A percentile compares a stretch with the other conserved stretches of the same genome.
Conservation (phyloP, 2,329 filamentous ascomycete genomes). For the Colletotrichum zoysiae region DNA sequence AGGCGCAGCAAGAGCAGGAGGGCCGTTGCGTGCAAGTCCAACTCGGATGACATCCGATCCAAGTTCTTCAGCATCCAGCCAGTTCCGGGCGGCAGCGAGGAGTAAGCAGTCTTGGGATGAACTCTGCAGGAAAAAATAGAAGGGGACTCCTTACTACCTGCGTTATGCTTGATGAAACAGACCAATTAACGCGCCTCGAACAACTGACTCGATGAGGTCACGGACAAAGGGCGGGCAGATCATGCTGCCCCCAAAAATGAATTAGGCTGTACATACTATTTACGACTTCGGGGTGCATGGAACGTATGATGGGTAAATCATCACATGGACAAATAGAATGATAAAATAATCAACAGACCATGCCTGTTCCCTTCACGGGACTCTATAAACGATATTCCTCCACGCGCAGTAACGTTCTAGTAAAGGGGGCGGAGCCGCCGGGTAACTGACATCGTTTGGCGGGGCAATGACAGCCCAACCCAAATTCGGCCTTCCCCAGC, state of each 20-base stretch:
- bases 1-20: conserved; percentile 15
- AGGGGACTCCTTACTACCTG: neutral
- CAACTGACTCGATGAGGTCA: neutral
- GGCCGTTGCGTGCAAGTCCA: conserved; percentile 42
- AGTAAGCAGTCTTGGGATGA: conserved; percentile 23
- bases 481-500: conserved; percentile 21
- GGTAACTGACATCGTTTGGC: conserved; percentile 27
- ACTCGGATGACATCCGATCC: conserved; percentile 48
- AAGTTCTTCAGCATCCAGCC: conserved; percentile 51
- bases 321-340: neutral
- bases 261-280: conserved; percentile 1
- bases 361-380: conserved; percentile 13
- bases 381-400: neutral
- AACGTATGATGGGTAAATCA: neutral
- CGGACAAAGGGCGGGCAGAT: neutral
- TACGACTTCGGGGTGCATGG: neutral
- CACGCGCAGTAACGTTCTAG: neutral
- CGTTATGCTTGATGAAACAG: conserved; percentile 26
- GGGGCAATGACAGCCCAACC: conserved; percentile 24
- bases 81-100: conserved; percentile 7
- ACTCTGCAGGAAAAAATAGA: neutral
- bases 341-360: conserved; percentile 19
- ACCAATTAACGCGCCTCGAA: conserved; percentile 4
- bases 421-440: neutral
- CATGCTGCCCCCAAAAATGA: neutral